Evolutionary conservation across 495 filamentous ascomycete genomes (phyloP), one percentile per base, ranked within the genome.

Genomic region (Hypomontagnella submonticulosa): DNA sequence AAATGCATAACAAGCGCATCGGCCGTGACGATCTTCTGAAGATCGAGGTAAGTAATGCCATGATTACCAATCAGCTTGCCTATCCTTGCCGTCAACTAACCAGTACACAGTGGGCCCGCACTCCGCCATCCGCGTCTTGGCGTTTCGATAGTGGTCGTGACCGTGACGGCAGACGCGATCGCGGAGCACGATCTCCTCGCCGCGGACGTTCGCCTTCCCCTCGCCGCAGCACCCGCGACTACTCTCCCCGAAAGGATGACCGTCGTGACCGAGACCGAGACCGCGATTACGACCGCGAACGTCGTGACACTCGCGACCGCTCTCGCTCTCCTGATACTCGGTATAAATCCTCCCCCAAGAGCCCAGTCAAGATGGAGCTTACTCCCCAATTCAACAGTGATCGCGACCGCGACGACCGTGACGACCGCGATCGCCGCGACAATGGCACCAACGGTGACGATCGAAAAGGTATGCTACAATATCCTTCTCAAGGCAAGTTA

Each of bases 1-100:
- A 99, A 78, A 98, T 99, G 96, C 95, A 99, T 77, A 97, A 97
- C 81, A 97, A 96, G 87, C 92, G 95, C 53, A 93, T 99, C 70
- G 93, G 93, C 41, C 90, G 93, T 53, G 95, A 99, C 76, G 95
- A 99, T 68, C 76, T 97, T 44, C 75, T 99, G 82, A 99, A 99
- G 80, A 98, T 99, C 68, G 95, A 99, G 85, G 95, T 97, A 81
- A 71, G 84, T 44, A 34, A n/a, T 52, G 16, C 44, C 9, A 15
- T n/a, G 4, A 8, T 38, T 23, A 56, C 23, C 0, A 30, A 16
- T 15, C 6, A 34, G 9, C 15, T 46, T 30, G 5, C 18, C 13
- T 5, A 18, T 46, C 16, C 33, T n/a, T 55, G 8, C 33, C 54
- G 16, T 42, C 41, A 46, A 42, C 52, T 73, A 53, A 62, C 63